Evolutionary conservation across 768 basidiomycete species (phyloP).

Genomic region (Favolaschia claudopus): DNA sequence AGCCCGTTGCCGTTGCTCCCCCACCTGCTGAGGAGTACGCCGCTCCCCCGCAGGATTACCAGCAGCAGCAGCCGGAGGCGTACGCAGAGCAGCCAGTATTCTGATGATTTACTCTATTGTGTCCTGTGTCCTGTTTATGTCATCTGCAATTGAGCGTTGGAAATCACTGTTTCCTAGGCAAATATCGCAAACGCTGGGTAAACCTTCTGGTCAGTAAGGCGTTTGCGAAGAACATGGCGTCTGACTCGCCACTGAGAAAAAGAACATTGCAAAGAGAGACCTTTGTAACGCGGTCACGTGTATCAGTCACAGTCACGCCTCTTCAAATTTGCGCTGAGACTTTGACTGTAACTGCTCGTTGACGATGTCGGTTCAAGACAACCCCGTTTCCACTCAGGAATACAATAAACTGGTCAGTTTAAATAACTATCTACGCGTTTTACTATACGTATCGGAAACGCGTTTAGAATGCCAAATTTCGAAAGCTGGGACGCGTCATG

Average conservation of each 20-base stretch:
- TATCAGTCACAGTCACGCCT: no score
- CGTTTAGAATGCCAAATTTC: slow-evolving; percentile 2
- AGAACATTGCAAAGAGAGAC: no score
- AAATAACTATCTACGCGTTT: neutral
- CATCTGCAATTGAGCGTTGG: no score
- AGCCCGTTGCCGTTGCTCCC: slow-evolving; percentile 62
- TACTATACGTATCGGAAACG: neutral
- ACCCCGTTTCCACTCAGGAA: no score
- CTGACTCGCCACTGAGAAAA: no score
- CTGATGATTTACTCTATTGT: slow-evolving; percentile 50
- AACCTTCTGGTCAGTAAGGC: no score
- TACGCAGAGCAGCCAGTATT: slow-evolving; percentile 63
- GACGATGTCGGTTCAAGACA: no score
- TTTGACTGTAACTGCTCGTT: no score
- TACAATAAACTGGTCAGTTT: neutral
- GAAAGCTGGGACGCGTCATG: slow-evolving; percentile 6
- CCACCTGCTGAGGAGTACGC: slow-evolving; percentile 63
- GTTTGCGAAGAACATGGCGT: no score
- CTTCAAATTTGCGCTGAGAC: no score
- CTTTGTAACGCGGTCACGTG: slow-evolving; percentile 3
- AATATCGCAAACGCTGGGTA: no score
- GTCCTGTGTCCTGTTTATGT: slow-evolving; percentile 12
- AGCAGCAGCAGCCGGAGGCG: slow-evolving; percentile 49
- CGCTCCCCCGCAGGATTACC: slow-evolving; percentile 51
- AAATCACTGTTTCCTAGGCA: no score